A percentile compares a stretch with the other conserved stretches of the same genome.
These are phyloP conservation scores for Aspergillus carbonarius DNA, from an alignment of 2,329 filamentous ascomycete species.

Conservation along the genomic window DNA sequence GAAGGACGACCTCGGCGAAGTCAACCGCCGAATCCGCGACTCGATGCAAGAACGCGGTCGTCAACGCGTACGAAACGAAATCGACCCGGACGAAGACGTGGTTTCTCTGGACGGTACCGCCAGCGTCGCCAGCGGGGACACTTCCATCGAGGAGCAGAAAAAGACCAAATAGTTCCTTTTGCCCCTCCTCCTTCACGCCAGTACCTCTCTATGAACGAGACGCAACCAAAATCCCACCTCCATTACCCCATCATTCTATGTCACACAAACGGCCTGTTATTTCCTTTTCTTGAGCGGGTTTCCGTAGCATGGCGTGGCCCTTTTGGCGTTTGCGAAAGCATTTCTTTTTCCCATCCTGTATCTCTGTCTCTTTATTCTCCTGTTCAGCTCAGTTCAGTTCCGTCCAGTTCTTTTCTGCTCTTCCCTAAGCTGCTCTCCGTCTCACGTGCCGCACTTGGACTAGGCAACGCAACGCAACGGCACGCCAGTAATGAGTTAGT, in stretches of 20 bases:
- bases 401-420: no score
- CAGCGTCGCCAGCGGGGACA: conserved; percentile 4
- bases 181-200: not conserved
- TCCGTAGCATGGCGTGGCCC: not conserved
- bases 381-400: not conserved
- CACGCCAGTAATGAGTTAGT: no score
- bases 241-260: not conserved
- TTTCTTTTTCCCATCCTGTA: not conserved
- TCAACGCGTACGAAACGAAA: conserved; percentile 16
- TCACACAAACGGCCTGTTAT: not conserved
- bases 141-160: conserved; percentile 1
- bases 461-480: no score
- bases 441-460: no score
- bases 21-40: conserved; percentile 18
- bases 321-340: not conserved
- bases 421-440: no score
- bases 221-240: not conserved
- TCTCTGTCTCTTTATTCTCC: not conserved
- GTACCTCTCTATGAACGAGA: not conserved
- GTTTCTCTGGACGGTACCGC: conserved; percentile 6
- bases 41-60: conserved; percentile 22
- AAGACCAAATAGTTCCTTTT: conserved; percentile 3
- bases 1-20: conserved; percentile 17
- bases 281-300: not conserved
- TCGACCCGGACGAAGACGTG: conserved; percentile 12